Evolutionary conservation across 2,329 filamentous ascomycete genomes (phyloP), one percentile per base, ranked within the genome.

Genomic region (Curvularia verruculosa): DNA sequence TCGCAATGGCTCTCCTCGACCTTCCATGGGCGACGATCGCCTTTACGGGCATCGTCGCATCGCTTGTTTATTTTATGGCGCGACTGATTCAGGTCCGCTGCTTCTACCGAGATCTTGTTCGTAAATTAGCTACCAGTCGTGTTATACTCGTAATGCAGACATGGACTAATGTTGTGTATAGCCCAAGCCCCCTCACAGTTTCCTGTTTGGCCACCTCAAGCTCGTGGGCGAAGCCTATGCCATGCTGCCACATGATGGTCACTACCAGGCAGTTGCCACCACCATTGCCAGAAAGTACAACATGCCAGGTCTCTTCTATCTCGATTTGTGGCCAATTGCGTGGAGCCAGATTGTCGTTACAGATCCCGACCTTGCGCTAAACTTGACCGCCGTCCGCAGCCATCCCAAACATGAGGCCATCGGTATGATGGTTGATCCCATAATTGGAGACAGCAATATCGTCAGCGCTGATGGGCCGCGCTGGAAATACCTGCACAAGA

Each of bases 311-410:
- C 59, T 76, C 24, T 81, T 78, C 64, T 81, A 81, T 57, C 49
- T 82, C 4, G 80, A 82, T 57, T 54, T 78, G 2, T 82, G 79
- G 79, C 80, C 80, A 0, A 39, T 78, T 6, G 71, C 68, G 2
- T 66, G 63, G 5, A 50, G 54, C 15, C 62, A 69, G 12, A 34
- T 71, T n/a, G 65, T 78, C 9, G 70, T 80, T 2, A 70, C 73
- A 19, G 73, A 78, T 50, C 72, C 76, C 5, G 73, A 78, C n/a
- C 59, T 78, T 34, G 68, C 74, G 9, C 64, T 75, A 3, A 67
- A 81, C 24, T 62, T 80, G 47, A 78, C 75, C 1, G 69, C 74
- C 12, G 37, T 64, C 19, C 67, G 70, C 18, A 71, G 69, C 21
- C 66, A 74, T 36, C 72, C 72, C 18, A 77, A 77, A 45, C 73